Conservation (phyloP, 768 basidiomycete genomes). For the Boletellus emodensis region DNA sequence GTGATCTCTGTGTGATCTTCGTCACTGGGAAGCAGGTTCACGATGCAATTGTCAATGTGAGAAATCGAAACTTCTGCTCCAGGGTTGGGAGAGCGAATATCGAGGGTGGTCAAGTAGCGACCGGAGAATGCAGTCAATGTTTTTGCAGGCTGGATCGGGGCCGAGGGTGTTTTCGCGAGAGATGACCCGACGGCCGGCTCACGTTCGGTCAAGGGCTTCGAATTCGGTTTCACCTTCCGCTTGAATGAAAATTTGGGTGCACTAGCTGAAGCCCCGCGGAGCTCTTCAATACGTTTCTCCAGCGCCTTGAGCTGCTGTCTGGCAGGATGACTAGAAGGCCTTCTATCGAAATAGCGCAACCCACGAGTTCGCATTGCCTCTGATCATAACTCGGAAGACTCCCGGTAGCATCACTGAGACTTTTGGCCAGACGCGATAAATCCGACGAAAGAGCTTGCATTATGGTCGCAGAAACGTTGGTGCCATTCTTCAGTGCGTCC, state of each 20-base stretch:
- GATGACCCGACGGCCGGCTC: background rate
- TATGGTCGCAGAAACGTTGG: slow-evolving; percentile 29
- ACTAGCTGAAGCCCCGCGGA: slow-evolving; percentile 42
- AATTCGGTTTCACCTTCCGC: slow-evolving; percentile 33
- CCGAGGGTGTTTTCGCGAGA: background rate
- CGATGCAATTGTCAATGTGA: slow-evolving; percentile 64
- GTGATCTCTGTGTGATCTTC: slow-evolving; percentile 9
- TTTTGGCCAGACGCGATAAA: slow-evolving; percentile 57
- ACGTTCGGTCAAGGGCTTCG: slow-evolving; percentile 1
- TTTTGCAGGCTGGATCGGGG: slow-evolving; percentile 29
- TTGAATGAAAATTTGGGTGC: slow-evolving; percentile 73
- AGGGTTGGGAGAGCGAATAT: slow-evolving; percentile 34
- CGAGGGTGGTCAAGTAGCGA: slow-evolving; percentile 40
- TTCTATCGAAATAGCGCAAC: slow-evolving; percentile 21
- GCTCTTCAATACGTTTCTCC: slow-evolving; percentile 50
- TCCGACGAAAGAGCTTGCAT: slow-evolving; percentile 46
- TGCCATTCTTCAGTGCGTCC: slow-evolving; percentile 33
- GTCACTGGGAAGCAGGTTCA: slow-evolving; percentile 51
- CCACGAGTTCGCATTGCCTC: slow-evolving; percentile 62
- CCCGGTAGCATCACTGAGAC: slow-evolving; percentile 58
- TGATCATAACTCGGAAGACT: slow-evolving; percentile 73
- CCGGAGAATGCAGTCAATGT: slow-evolving; percentile 43
- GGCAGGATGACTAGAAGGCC: slow-evolving; percentile 9
- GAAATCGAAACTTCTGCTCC: slow-evolving; percentile 55
- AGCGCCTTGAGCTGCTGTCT: slow-evolving; percentile 62